Percentiles rank a stretch among this genome's conserved stretches.
phyloP scores from a whole-genome alignment of 768 basidiomycete species.

The Panaeolus cyanescens region DNA sequence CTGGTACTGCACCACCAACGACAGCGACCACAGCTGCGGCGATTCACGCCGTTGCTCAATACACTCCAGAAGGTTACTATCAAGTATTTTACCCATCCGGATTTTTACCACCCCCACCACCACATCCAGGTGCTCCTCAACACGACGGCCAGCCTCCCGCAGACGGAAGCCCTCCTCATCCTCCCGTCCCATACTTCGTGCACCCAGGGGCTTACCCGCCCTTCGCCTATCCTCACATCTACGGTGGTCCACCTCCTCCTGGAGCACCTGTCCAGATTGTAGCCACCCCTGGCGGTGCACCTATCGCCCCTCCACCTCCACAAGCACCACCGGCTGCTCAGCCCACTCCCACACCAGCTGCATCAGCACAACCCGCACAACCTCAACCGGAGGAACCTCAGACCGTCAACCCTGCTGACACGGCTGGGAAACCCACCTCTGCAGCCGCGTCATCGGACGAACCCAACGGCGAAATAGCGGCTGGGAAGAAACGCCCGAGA shows the following conservation, averaged over 20 bases:
- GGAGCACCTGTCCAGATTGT: constrained; percentile 18
- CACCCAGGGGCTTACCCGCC: constrained; percentile 37
- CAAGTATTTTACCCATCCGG: constrained; percentile 37
- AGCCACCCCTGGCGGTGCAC: constrained; percentile 15
- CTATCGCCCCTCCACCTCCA: constrained; percentile 17
- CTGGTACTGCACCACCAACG: constrained; percentile 23
- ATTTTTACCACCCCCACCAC: constrained; percentile 26
- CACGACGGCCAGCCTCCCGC: constrained; percentile 33
- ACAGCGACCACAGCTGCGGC: constrained; percentile 26
- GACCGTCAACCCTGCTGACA: constrained; percentile 30
- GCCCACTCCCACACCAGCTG: constrained; percentile 13
- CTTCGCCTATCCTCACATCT: constrained; percentile 38
- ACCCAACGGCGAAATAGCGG: constrained; percentile 13
- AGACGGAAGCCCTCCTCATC: constrained; percentile 27
- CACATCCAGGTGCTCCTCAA: constrained; percentile 28
- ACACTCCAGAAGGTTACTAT: constrained; percentile 41
- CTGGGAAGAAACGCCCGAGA: constrained; percentile 26
- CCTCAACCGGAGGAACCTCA: constrained; percentile 19
- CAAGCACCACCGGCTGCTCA: constrained; percentile 13
- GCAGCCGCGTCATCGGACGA: constrained; percentile 7
- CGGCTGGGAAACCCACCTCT: constrained; percentile 27
- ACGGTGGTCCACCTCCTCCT: constrained; percentile 22
- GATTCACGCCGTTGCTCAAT: constrained; percentile 35
- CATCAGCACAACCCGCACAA: constrained; percentile 12
- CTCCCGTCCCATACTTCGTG: constrained; percentile 41